These are phyloP conservation scores for Diaporthe nobilis DNA, from an alignment of 2,329 filamentous ascomycete genomes.

Conservation along the genomic window DNA sequence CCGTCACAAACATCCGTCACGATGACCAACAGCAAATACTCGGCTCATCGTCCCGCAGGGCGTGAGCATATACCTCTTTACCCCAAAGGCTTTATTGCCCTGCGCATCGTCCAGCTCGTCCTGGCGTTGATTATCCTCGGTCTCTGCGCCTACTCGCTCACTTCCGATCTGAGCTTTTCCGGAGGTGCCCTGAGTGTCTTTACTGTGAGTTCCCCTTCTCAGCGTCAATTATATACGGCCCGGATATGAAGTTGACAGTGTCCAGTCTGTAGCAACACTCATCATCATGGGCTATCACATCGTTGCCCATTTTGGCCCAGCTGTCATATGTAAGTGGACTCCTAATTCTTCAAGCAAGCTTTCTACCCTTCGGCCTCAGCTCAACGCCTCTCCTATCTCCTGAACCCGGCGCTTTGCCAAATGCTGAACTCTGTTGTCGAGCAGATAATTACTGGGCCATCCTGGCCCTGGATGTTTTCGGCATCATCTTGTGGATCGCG, in stretches of 20 bases:
- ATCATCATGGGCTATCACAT: conserved; percentile 62
- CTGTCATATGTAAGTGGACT: neutral
- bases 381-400: neutral
- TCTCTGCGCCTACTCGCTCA: conserved; percentile 61
- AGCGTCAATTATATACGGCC: conserved; percentile 36
- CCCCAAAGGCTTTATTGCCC: conserved; percentile 58
- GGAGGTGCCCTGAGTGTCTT: conserved; percentile 54
- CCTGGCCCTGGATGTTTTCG: conserved; percentile 64
- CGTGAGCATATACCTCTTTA: conserved; percentile 63
- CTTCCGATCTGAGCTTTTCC: conserved; percentile 50
- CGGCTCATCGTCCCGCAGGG: conserved; percentile 52
- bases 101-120: conserved; percentile 62
- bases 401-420: neutral
- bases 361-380: too few relatives aligned
- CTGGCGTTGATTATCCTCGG: conserved; percentile 62
- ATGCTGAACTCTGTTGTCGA: conserved; percentile 39
- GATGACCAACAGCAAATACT: conserved; percentile 45
- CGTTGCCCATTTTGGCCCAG: conserved; percentile 54
- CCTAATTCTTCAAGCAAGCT: conserved; percentile 48
- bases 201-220: conserved; percentile 53
- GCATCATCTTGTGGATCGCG: conserved; percentile 67
- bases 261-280: conserved; percentile 59
- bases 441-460: conserved; percentile 68
- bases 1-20: neutral
- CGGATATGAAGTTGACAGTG: conserved; percentile 17